phyloP scores from a whole-genome alignment of 1,284 basidiomycete species.

The Boletellus deceptivus region DNA sequence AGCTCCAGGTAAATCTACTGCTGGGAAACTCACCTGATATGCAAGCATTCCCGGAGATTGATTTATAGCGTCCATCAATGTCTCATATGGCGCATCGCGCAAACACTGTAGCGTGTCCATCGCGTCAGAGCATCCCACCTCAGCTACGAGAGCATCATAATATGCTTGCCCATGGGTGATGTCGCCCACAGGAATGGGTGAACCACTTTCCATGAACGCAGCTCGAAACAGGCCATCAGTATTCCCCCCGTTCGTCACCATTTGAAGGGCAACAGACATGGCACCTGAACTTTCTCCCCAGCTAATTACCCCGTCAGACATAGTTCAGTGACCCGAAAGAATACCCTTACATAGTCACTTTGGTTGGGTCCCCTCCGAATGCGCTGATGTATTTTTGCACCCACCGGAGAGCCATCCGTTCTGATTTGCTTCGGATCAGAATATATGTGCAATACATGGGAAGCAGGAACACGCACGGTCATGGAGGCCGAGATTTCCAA shows the following conservation, averaged over 20 bases:
- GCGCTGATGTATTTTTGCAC: constrained; percentile 44
- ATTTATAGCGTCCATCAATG: constrained; percentile 17
- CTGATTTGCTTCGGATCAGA: constrained; percentile 15
- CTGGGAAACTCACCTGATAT: constrained; percentile 37
- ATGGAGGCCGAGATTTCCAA: constrained; percentile 53
- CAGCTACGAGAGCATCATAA: constrained; percentile 24
- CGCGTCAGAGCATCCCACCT: constrained; percentile 20
- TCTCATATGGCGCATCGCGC: constrained; percentile 26
- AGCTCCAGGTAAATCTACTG: too few relatives aligned
- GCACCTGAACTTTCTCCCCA: constrained; percentile 36
- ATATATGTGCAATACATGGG: too few relatives aligned
- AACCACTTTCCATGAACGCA: constrained; percentile 36
- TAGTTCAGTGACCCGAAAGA: not conserved
- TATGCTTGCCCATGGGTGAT: constrained; percentile 25
- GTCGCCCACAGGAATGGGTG: constrained; percentile 19
- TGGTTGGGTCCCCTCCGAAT: constrained; percentile 49
- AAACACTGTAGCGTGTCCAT: constrained; percentile 34
- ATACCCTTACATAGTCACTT: constrained; percentile 36
- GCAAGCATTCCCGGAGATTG: constrained; percentile 34
- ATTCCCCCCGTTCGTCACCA: constrained; percentile 28
- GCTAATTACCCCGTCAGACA: constrained; percentile 13
- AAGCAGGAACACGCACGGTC: constrained; percentile 41
- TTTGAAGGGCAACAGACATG: constrained; percentile 31
- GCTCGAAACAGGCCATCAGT: constrained; percentile 32
- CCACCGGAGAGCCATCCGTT: constrained; percentile 46